phyloP scores from a whole-genome alignment of 768 basidiomycete genomes.

The Xerocomellus dryophilus region DNA sequence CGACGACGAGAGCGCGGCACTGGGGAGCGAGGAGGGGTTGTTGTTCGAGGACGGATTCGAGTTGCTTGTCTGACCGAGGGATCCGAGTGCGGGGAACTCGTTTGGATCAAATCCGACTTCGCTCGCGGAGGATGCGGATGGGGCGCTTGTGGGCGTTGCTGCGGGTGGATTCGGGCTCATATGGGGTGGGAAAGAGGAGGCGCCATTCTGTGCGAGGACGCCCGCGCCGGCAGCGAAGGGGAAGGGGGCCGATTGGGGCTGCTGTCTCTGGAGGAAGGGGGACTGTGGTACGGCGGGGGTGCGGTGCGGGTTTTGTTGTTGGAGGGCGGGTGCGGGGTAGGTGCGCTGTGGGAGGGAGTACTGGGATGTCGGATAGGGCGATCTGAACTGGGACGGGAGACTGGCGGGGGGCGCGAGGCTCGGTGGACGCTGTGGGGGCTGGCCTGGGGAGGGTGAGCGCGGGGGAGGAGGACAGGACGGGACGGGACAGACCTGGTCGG shows the following conservation, averaged over 20 bases:
- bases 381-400: constrained; percentile 63
- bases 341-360: constrained; percentile 29
- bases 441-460: constrained; percentile 46
- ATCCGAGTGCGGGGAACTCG: constrained; percentile 84
- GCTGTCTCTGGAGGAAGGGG: constrained; percentile 61
- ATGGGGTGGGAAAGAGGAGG: constrained; percentile 54
- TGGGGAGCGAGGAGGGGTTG: constrained; percentile 29
- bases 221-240: constrained; percentile 50
- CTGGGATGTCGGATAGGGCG: constrained; percentile 41
- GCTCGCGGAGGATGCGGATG: constrained; percentile 61
- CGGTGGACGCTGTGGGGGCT: constrained; percentile 80
- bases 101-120: constrained; percentile 83
- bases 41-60: constrained; percentile 38
- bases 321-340: constrained; percentile 41
- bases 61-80: constrained; percentile 48
- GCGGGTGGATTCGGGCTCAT: constrained; percentile 47
- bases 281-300: constrained; percentile 56
- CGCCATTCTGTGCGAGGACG: constrained; percentile 54
- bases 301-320: constrained; percentile 60
- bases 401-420: constrained; percentile 64
- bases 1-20: constrained; percentile 23
- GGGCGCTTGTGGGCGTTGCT: constrained; percentile 43
- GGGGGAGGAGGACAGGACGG: constrained; percentile 9
- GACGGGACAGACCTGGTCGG: constrained; percentile 49
- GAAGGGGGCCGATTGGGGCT: constrained; percentile 45